Base-by-base conservation (phyloP, 768 basidiomycete species). In the Lepiota brunneoincarnata region DNA sequence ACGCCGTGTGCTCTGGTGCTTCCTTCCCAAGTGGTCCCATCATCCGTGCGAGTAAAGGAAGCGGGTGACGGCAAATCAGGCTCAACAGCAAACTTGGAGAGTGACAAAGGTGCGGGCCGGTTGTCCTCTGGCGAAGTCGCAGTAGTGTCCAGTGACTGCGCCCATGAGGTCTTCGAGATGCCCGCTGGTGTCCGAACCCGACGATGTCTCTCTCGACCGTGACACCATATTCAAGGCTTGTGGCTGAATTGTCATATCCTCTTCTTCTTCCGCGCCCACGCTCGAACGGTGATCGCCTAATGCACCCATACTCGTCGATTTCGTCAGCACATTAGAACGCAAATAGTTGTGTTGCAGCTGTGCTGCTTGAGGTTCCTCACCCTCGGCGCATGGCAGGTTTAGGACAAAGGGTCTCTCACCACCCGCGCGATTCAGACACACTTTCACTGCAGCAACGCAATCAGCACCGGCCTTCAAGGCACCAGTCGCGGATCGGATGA, bases 381-480 rank as follows among this genome's bases (percentile, higher is more conserved):
- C 46, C 10, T 75, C 77, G 20, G 67, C 67, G 24, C 68, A 70
- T 15, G 87, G 87, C 23, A 87, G 69, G 59, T 84, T 79, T 66
- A 89, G 77, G 57, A 89, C 69, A 64, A 89, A 85, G 9, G 84
- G 79, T 36, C 77, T 75, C 61, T 86, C 85, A 38, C 79, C 78
- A 11, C 77, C 69, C 18, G 85, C 75, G 47, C 85, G 79, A 64
- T 78, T 83, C 51, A 95, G 69, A 64, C 91, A 94, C 56, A 87
- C 79, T 70, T 89, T 92, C 60, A 95, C 91, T 21, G 91, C 83
- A 6, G 86, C 80, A 38, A 93, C 87, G 67, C 93, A 96, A 58
- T 97, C 94, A 10, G 88, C 85, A 24, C 91, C 93, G 23, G 90
- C 85, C 65, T 92, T 89, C 55, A 95, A 75, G 4, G 94, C 91